Evolutionary conservation across 805 yeast genomes (phyloP), one percentile per base, ranked within the genome.

Genomic region (Saccharomycopsis olivae): DNA sequence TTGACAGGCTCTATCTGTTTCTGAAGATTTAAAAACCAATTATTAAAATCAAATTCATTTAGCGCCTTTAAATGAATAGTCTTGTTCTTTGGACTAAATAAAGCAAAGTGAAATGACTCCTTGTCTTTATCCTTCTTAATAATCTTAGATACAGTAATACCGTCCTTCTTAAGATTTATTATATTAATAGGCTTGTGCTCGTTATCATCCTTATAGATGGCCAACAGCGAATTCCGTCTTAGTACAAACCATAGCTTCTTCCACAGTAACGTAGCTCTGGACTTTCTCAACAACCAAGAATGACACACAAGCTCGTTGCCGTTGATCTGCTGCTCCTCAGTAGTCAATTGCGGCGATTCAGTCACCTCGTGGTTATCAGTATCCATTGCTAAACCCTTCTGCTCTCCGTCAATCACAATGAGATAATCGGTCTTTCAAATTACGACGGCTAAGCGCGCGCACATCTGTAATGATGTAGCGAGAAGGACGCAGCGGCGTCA

Each of bases 21-120:
- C 14, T 45, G 42, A 20, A 45, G 33, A 28, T 41, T 45, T 24
- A 45, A 36, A 6, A 49, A 41, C 60, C 60, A 56, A 10, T 37
- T 38, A 9, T 36, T 28, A 29, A 47, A 53, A 15, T 47, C 49
- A n/a, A 41, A 31, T n/a, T 40, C 47, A 21, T 49, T 43, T 16
- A 47, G 8, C 47, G 51, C 46, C 47, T 47, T 29, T 25, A 49
- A 19, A 45, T 51, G 55, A 42, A 43, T 30, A 20, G 47, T 45
- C 29, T 45, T 45, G 20, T 45, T 47, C 14, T 36, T 44, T 16
- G 48, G 36, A 23, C 45, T 43, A 32, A 45, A 47, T 4, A 47
- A 24, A 8, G 46, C 49, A 41, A 47, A 43, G 28, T 44, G 46
- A 29, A 16, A 30, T 17, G 29, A 33, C 30, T 34, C 41, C 25